phyloP scores from a whole-genome alignment of 1,284 basidiomycete species.

The Sanghuangporus baumii region DNA sequence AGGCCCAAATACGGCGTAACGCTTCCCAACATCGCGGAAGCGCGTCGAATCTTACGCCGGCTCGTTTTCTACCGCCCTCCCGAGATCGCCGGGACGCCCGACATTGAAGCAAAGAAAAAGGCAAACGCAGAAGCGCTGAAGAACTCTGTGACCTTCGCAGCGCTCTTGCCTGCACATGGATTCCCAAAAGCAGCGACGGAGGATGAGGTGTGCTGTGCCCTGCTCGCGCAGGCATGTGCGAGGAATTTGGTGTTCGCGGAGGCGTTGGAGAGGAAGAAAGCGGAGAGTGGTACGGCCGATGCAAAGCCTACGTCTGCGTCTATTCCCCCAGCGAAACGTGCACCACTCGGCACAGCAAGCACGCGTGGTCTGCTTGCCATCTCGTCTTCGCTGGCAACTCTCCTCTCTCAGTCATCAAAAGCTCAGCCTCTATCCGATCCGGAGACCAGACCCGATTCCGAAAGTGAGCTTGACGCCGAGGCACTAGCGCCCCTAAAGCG shows the following conservation, averaged over 20 bases:
- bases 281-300: neutral
- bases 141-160: conserved; percentile 15
- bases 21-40: conserved; percentile 17
- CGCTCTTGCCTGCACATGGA: conserved; percentile 18
- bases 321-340: neutral
- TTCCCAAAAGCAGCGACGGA: conserved; percentile 12
- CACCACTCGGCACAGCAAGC: neutral
- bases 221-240: conserved; percentile 19
- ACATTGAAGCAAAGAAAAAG: neutral
- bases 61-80: conserved; percentile 9
- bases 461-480: neutral
- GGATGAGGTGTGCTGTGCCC: conserved; percentile 16
- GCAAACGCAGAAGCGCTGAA: conserved; percentile 3
- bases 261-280: neutral
- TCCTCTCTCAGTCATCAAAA: neutral
- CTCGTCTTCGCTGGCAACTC: neutral
- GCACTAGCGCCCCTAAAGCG: neutral
- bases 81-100: neutral
- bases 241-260: neutral
- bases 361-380: neutral
- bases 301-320: neutral
- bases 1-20: conserved; percentile 21
- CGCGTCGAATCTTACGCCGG: conserved; percentile 20
- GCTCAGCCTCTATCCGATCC: neutral
- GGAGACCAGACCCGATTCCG: neutral